Base-by-base conservation (phyloP, 2,329 filamentous ascomycete species). In the Fusarium goolgardi region DNA sequence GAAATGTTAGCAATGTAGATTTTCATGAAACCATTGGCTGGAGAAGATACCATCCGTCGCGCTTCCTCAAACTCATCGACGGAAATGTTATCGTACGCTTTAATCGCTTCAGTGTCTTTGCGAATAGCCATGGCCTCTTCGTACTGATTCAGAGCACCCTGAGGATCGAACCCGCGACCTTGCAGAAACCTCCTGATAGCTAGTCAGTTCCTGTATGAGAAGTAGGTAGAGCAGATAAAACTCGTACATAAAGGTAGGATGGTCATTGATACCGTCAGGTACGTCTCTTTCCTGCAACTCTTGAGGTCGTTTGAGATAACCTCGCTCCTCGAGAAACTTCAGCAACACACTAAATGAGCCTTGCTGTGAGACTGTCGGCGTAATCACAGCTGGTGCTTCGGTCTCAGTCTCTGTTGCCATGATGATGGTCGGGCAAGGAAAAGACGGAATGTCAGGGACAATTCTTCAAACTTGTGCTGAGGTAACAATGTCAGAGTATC, bases 21-120 rank as follows among this genome's bases (percentile, higher is more conserved):
- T 1, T 13, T 1, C 6, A 1, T 12, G 5, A 20, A 2, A 15
- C 20, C 0, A 0, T 6, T 20, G 0, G 6, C 6, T 12, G 2
- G 6, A 8, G 18, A 13, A 16, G 6, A 18, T 18, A 46, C 51
- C 18, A 54, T 46, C 5, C 27, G 27, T 10, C 51, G 51, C 7
- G 51, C 23, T 27, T 54, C 29, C 16, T 54, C 51, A 29, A 54
- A 54, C 3, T 54, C 51, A 1, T 21, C 11, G 5, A 54, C 40
- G 3, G 40, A 29, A 21, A 54, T 47, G 6, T 23, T 7, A 15
- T 54, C 40, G 10, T 54, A 54, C 3, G 40, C 51, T 11, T 18
- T 2, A 2, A 20, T 35, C 12, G 23, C 51, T 7, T 29, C 16
- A 4, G 31, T 54, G 2, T 47, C 29, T 6, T 37, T 54, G 18